Percentiles rank a stretch among this genome's conserved stretches.
Evolutionary conservation across 192 early-diverging fungal genomes (phyloP).

Genomic region (Bifiguratus adelaidae): DNA sequence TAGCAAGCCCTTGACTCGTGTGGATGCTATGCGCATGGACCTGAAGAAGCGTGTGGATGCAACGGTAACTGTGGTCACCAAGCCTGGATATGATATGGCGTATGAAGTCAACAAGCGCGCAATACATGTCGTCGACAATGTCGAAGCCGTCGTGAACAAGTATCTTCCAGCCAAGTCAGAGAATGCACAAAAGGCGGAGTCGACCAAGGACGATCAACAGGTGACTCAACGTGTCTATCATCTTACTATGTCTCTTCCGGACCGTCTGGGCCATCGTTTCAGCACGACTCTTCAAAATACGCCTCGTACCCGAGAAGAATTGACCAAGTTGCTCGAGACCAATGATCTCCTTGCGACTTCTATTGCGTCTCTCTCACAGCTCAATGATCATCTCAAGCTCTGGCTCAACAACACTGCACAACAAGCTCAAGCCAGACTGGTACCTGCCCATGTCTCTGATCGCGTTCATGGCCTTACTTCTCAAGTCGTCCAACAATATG

Average conservation of each 20-base stretch:
- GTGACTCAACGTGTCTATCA: slow-evolving; percentile 17
- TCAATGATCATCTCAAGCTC: slow-evolving; percentile 8
- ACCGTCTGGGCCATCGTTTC: slow-evolving; percentile 16
- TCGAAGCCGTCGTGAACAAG: slow-evolving; percentile 28
- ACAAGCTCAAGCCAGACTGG: slow-evolving; percentile 4
- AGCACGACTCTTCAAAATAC: slow-evolving; percentile 12
- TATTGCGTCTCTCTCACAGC: slow-evolving; percentile 2
- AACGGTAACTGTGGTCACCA: slow-evolving; percentile 45
- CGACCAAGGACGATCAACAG: slow-evolving; percentile 13
- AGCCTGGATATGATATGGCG: slow-evolving; percentile 45
- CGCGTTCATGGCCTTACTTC: slow-evolving; percentile 2
- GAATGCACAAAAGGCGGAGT: slow-evolving; percentile 11
- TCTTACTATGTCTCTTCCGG: slow-evolving; percentile 11
- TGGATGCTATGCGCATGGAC: slow-evolving; percentile 16
- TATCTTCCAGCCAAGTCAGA: slow-evolving; percentile 21
- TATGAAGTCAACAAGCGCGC: slow-evolving; percentile 14
- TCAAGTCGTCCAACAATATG: slow-evolving; percentile 2
- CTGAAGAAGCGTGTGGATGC: slow-evolving; percentile 38
- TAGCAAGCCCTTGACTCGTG: slow-evolving; percentile 30
- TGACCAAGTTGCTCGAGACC: slow-evolving; percentile 10
- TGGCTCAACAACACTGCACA: slow-evolving; percentile 14
- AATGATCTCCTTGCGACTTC: slow-evolving; percentile 14
- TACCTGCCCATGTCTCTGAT: neutral
- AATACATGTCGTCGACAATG: slow-evolving; percentile 38
- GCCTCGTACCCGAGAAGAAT: slow-evolving; percentile 9